Conservation (phyloP, 2,329 filamentous ascomycete genomes). For the Cercospora citrullina region DNA sequence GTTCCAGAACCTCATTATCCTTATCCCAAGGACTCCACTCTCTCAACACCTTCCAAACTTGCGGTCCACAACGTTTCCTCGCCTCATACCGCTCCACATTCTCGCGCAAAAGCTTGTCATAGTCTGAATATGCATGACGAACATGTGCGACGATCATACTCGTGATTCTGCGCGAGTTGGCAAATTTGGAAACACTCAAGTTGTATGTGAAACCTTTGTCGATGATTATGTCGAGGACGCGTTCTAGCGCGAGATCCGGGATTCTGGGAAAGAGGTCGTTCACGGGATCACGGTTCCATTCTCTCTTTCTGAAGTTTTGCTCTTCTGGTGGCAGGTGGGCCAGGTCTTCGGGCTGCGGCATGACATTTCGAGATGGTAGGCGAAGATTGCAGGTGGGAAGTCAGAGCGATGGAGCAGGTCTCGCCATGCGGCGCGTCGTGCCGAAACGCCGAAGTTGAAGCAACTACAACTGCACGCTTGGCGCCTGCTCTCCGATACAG, state of each 20-base stretch:
- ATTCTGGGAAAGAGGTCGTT: slow-evolving; percentile 37
- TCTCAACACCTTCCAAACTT: slow-evolving; percentile 35
- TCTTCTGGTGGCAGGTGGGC: slow-evolving; percentile 7
- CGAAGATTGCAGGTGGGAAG: neutral
- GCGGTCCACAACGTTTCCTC: slow-evolving; percentile 25
- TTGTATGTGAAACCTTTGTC: slow-evolving; percentile 35
- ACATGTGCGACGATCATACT: slow-evolving; percentile 60
- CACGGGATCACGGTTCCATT: slow-evolving; percentile 36
- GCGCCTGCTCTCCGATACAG: neutral
- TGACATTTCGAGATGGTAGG: neutral
- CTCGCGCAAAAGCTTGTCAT: slow-evolving; percentile 55
- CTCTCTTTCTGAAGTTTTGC: slow-evolving; percentile 20
- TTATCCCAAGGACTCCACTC: slow-evolving; percentile 39
- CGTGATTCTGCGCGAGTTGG: slow-evolving; percentile 33
- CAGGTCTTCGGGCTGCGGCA: slow-evolving; percentile 4
- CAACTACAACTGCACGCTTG: neutral
- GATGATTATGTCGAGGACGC: slow-evolving; percentile 35
- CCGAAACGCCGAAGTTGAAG: neutral
- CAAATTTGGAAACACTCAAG: slow-evolving; percentile 31
- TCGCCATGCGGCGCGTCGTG: neutral
- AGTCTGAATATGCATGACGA: slow-evolving; percentile 61
- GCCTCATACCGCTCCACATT: slow-evolving; percentile 36
- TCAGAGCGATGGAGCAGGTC: neutral
- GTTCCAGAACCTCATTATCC: slow-evolving; percentile 34
- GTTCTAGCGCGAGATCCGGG: slow-evolving; percentile 27